These are phyloP conservation scores for Grosmannia huntii DNA, from an alignment of 2,329 filamentous ascomycete species.

Conservation along the genomic window DNA sequence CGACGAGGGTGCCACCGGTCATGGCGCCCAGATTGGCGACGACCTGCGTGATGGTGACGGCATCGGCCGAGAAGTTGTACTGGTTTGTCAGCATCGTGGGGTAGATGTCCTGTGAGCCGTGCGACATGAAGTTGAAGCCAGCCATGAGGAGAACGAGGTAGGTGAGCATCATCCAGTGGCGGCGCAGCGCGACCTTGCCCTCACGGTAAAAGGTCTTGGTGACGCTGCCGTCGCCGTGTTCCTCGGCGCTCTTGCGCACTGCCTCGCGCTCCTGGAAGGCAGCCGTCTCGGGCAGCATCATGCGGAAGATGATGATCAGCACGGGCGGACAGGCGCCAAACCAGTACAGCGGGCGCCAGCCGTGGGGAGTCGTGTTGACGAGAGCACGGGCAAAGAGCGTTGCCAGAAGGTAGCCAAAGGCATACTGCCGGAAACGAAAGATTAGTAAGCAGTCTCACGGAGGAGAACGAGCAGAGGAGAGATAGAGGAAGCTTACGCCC, in stretches of 20 bases:
- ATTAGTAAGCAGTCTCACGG: not conserved
- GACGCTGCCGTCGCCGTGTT: constrained; percentile 47
- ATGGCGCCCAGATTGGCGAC: constrained; percentile 70
- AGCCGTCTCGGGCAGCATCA: constrained; percentile 13
- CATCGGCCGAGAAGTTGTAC: constrained; percentile 12
- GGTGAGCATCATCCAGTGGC: constrained; percentile 66
- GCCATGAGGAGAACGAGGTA: constrained; percentile 82
- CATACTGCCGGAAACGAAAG: constrained; percentile 31
- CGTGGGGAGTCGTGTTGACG: constrained; percentile 48
- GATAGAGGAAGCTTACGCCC: constrained; percentile 30
- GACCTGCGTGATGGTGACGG: constrained; percentile 39
- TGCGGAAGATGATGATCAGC: constrained; percentile 12
- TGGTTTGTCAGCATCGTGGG: constrained; percentile 52
- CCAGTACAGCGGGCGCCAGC: constrained; percentile 70
- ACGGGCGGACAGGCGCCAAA: constrained; percentile 56
- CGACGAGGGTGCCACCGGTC: constrained; percentile 59
- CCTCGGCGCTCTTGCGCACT: constrained; percentile 34
- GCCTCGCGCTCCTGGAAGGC: constrained; percentile 11
- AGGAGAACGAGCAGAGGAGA: not conserved
- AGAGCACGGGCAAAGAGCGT: constrained; percentile 24
- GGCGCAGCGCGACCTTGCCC: constrained; percentile 51
- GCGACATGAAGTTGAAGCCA: constrained; percentile 65
- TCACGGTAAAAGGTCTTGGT: constrained; percentile 59
- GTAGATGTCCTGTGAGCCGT: constrained; percentile 71
- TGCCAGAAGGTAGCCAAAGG: constrained; percentile 26